A percentile compares a stretch with the other conserved stretches of the same genome.
phyloP scores from a whole-genome alignment of 257 asterid genomes.

The Misopates orontium region DNA sequence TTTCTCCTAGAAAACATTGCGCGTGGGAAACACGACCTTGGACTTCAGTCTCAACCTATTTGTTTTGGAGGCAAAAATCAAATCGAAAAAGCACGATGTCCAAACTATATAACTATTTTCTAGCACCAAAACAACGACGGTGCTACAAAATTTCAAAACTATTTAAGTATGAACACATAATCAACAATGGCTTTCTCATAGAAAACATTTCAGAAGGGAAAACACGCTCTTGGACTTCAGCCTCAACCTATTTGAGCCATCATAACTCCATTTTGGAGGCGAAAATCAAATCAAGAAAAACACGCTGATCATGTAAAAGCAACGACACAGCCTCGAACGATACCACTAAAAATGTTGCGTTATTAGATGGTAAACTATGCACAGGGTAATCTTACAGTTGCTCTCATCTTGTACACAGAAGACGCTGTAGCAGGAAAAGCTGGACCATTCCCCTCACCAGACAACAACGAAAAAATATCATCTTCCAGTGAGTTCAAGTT shows the following conservation, averaged over 20 bases:
- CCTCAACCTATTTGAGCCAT: background rate
- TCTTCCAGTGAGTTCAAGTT: constrained; percentile 70
- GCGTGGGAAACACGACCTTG: too few relatives aligned
- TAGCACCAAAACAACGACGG: background rate
- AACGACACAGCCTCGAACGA: background rate
- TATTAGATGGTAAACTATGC: background rate
- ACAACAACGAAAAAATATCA: constrained; percentile 61
- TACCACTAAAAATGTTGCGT: background rate
- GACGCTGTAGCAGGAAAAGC: constrained; percentile 71
- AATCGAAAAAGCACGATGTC: background rate
- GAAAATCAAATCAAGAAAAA: background rate
- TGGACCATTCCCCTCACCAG: constrained; percentile 45
- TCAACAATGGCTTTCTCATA: too few relatives aligned
- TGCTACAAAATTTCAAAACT: constrained; percentile 6
- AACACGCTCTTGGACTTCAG: background rate
- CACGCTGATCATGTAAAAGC: background rate
- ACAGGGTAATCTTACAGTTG: constrained; percentile 73
- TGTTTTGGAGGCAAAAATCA: background rate
- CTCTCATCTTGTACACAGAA: constrained; percentile 75
- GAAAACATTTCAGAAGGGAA: background rate
- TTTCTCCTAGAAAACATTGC: too few relatives aligned
- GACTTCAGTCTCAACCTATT: too few relatives aligned
- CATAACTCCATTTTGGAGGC: background rate
- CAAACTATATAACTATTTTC: background rate
- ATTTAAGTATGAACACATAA: background rate